These are phyloP conservation scores for Aspergillus haitiensis DNA, from an alignment of 495 filamentous ascomycete species.

Conservation along the genomic window DNA sequence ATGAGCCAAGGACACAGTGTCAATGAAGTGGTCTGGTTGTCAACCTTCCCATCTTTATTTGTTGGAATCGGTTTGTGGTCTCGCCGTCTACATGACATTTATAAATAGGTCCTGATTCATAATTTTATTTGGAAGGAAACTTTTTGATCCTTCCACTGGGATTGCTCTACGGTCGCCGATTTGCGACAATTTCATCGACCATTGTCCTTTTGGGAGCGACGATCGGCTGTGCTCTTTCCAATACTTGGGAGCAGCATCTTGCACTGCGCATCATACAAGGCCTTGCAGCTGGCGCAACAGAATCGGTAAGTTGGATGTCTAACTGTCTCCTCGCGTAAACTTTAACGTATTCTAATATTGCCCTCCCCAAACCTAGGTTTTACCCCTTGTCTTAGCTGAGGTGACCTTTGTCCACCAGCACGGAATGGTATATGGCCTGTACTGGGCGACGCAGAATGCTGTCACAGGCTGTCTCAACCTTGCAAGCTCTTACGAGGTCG, in stretches of 20 bases:
- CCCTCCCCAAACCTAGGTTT: slow-evolving; percentile 22
- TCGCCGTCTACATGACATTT: background rate
- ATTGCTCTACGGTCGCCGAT: slow-evolving; percentile 31
- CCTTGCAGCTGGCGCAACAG: slow-evolving; percentile 36
- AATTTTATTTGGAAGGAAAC: slow-evolving; percentile 26
- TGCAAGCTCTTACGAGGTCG: slow-evolving; percentile 36
- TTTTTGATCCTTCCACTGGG: slow-evolving; percentile 36
- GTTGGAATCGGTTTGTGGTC: slow-evolving; percentile 32
- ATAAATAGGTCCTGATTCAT: background rate
- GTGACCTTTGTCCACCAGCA: slow-evolving; percentile 38
- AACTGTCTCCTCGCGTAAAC: background rate
- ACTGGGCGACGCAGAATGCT: slow-evolving; percentile 39
- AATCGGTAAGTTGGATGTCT: slow-evolving; percentile 28
- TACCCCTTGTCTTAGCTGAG: slow-evolving; percentile 38
- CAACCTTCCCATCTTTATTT: slow-evolving; percentile 35
- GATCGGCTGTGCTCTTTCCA: slow-evolving; percentile 31
- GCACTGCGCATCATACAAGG: slow-evolving; percentile 35
- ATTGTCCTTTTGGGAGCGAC: slow-evolving; percentile 28
- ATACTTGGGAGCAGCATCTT: slow-evolving; percentile 35
- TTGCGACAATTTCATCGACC: slow-evolving; percentile 26
- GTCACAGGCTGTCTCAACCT: slow-evolving; percentile 32
- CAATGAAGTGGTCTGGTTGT: slow-evolving; percentile 36
- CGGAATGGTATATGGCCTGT: slow-evolving; percentile 30
- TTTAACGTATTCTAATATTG: background rate
- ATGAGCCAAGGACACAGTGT: slow-evolving; percentile 25